Percentiles rank a stretch among this genome's conserved stretches.
Evolutionary conservation across 257 asterid genomes (phyloP).

Genomic region (Nyctanthes arbortristis): DNA sequence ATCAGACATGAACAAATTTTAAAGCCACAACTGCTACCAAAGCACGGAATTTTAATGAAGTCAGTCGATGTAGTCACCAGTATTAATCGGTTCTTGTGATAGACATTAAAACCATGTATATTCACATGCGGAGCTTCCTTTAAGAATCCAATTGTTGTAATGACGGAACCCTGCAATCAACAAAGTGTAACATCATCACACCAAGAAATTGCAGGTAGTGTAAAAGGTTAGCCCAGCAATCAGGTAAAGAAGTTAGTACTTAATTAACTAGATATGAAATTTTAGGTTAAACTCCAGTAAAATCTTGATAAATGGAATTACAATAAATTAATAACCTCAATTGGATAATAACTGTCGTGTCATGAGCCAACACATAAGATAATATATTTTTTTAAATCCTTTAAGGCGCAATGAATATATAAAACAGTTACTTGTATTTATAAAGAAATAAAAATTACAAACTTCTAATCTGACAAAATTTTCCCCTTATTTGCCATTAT

Average conservation of each 20-base stretch:
- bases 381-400: too few relatives aligned
- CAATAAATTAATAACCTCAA: too few relatives aligned
- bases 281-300: background rate
- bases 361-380: too few relatives aligned
- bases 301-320: too few relatives aligned
- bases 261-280: background rate
- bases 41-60: conserved; percentile 14
- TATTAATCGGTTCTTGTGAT: conserved; percentile 92
- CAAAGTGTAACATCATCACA: conserved; percentile 17
- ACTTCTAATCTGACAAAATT: too few relatives aligned
- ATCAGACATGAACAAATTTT: conserved; percentile 7
- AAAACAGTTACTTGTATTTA: too few relatives aligned
- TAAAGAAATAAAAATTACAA: too few relatives aligned
- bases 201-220: conserved; percentile 18
- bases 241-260: background rate
- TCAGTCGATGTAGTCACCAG: conserved; percentile 53
- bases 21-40: background rate
- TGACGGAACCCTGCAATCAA: conserved; percentile 59
- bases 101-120: conserved; percentile 91
- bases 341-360: too few relatives aligned
- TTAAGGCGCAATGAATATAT: too few relatives aligned
- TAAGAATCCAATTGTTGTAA: conserved; percentile 83
- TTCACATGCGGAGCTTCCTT: conserved; percentile 90
- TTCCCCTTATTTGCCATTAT: too few relatives aligned
- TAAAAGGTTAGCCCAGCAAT: background rate